Evolutionary conservation across 1,284 basidiomycete genomes (phyloP).

Genomic region (Kwoniella shivajii): DNA sequence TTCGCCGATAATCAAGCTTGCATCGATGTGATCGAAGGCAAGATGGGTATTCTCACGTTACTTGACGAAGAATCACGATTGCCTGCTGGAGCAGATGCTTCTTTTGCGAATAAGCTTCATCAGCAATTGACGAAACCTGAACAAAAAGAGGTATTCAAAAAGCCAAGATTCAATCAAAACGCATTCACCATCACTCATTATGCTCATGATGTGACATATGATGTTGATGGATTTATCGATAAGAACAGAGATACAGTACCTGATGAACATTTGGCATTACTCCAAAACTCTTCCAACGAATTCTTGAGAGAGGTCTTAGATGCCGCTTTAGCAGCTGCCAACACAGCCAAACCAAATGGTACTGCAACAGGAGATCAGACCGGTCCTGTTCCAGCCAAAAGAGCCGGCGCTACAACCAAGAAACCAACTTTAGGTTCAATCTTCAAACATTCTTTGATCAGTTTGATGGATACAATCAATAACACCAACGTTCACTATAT

Average conservation of each 20-base stretch:
- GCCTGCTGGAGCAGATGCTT: slow-evolving; percentile 88
- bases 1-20: slow-evolving; percentile 99
- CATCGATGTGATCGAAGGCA: slow-evolving; percentile 98
- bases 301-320: slow-evolving; percentile 96
- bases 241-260: slow-evolving; percentile 99
- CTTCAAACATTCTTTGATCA: slow-evolving; percentile 93
- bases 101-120: slow-evolving; percentile 93
- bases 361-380: slow-evolving; percentile 25
- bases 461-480: slow-evolving; percentile 95
- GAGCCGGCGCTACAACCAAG: slow-evolving; percentile 63
- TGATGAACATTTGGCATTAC: slow-evolving; percentile 90
- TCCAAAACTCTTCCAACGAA: slow-evolving; percentile 81
- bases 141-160: slow-evolving; percentile 91
- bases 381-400: slow-evolving; percentile 29
- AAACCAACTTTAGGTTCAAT: slow-evolving; percentile 98
- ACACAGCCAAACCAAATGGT: slow-evolving; percentile 57
- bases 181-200: slow-evolving; percentile 99
- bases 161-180: slow-evolving; percentile 94
- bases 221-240: slow-evolving; percentile 96
- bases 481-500: slow-evolving; percentile 99
- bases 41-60: slow-evolving; percentile 89
- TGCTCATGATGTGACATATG: slow-evolving; percentile 96
- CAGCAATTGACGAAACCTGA: slow-evolving; percentile 81
- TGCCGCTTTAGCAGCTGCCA: slow-evolving; percentile 72
- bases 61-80: slow-evolving; percentile 98